Conservation (phyloP, 1,139 yeast species). For the Kodamaea plutei region DNA sequence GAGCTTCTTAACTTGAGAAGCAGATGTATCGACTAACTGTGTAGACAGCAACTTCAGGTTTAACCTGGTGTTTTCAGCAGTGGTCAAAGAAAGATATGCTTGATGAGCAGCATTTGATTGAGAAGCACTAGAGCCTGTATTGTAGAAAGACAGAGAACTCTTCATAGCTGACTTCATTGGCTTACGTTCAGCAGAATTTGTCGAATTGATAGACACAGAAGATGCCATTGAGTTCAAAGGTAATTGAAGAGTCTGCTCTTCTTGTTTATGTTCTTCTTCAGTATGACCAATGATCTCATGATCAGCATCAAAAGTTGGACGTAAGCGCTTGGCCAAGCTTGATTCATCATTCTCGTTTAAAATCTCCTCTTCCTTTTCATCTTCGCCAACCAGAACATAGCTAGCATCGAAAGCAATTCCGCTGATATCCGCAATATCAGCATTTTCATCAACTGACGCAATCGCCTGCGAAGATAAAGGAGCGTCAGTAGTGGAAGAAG, state of each 20-base stretch:
- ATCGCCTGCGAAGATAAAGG: background rate
- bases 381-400: slow-evolving; percentile 22
- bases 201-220: slow-evolving; percentile 29
- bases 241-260: slow-evolving; percentile 6
- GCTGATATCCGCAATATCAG: slow-evolving; percentile 2
- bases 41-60: slow-evolving; percentile 56
- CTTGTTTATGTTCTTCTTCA: slow-evolving; percentile 11
- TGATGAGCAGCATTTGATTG: slow-evolving; percentile 44
- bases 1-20: background rate
- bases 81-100: slow-evolving; percentile 64
- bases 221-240: slow-evolving; percentile 18
- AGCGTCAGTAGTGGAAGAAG: background rate
- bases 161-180: slow-evolving; percentile 64
- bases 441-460: background rate
- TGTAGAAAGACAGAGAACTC: slow-evolving; percentile 32
- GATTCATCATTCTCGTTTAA: slow-evolving; percentile 15
- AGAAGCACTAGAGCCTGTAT: slow-evolving; percentile 7
- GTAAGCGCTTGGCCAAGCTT: slow-evolving; percentile 22
- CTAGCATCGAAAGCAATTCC: slow-evolving; percentile 15
- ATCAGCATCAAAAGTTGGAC: slow-evolving; percentile 31
- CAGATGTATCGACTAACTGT: slow-evolving; percentile 18
- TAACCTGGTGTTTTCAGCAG: slow-evolving; percentile 73
- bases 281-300: slow-evolving; percentile 32
- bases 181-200: slow-evolving; percentile 24
- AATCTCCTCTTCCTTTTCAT: slow-evolving; percentile 16